Conservation (phyloP, 139 green algal genomes). For the Pleodorina starrii region DNA sequence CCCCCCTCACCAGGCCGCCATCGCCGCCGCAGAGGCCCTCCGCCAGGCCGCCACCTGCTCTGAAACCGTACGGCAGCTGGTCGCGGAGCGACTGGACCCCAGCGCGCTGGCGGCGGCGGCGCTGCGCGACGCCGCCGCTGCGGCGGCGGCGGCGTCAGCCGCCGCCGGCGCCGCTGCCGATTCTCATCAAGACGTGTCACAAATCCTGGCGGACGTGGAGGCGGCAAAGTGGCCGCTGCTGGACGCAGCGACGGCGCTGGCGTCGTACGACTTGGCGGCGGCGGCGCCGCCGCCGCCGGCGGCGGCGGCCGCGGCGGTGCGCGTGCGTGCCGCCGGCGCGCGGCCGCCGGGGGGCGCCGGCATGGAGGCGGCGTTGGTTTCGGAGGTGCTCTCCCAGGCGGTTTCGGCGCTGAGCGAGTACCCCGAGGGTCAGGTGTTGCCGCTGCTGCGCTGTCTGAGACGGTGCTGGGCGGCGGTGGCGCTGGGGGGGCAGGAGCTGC, state of each 20-base stretch:
- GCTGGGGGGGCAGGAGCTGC: not conserved
- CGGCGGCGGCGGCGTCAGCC: not conserved
- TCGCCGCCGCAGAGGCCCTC: slow-evolving; percentile 19
- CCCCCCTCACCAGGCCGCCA: slow-evolving; percentile 29
- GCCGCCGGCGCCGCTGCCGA: not conserved
- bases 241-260: slow-evolving; percentile 32
- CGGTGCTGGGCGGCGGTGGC: slow-evolving; percentile 38
- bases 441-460: slow-evolving; percentile 45
- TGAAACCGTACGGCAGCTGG: not conserved
- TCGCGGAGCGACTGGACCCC: not conserved
- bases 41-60: not conserved
- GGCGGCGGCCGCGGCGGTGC: not conserved
- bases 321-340: no score
- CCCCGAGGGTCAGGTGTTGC: slow-evolving; percentile 49
- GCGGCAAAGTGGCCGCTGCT: slow-evolving; percentile 45
- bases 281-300: not conserved
- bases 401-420: slow-evolving; percentile 36
- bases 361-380: not conserved
- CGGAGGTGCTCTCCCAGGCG: slow-evolving; percentile 8
- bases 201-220: not conserved
- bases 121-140: slow-evolving; percentile 13
- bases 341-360: not conserved
- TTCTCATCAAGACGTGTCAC: not conserved
- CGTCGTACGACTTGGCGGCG: not conserved
- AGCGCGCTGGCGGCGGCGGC: slow-evolving; percentile 27